These are phyloP conservation scores for Microcyclosporella mali DNA, from an alignment of 2,329 filamentous ascomycete genomes.

Conservation along the genomic window DNA sequence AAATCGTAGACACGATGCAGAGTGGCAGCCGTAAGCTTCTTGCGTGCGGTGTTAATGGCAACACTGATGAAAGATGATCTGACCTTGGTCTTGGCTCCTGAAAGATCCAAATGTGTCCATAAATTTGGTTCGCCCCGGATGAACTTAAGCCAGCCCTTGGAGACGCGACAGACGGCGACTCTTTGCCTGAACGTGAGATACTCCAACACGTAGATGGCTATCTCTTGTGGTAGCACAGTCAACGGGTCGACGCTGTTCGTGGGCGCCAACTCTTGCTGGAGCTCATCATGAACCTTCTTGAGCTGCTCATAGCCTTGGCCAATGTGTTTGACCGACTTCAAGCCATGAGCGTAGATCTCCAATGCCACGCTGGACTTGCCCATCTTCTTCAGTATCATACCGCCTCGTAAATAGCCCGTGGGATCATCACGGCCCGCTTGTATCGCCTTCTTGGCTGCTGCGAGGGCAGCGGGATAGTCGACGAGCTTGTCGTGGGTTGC, in stretches of 20 bases:
- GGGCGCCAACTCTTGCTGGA: conserved; percentile 38
- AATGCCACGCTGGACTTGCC: conserved; percentile 49
- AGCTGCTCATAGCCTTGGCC: conserved; percentile 30
- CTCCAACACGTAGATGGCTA: conserved; percentile 47
- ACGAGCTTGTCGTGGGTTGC: conserved; percentile 50
- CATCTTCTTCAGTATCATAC: conserved; percentile 43
- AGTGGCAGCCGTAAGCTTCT: conserved; percentile 31
- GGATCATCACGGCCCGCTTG: conserved; percentile 45
- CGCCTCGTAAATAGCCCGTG: conserved; percentile 54
- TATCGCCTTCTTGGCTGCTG: conserved; percentile 54
- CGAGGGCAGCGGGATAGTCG: conserved; percentile 46
- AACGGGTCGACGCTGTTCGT: conserved; percentile 47
- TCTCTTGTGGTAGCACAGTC: conserved; percentile 48
- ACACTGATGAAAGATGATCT: conserved; percentile 37
- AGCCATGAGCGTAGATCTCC: conserved; percentile 53
- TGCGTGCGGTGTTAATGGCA: conserved; percentile 37
- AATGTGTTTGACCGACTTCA: conserved; percentile 45
- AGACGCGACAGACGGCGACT: conserved; percentile 48
- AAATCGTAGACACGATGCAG: conserved; percentile 35
- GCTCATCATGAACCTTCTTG: conserved; percentile 40
- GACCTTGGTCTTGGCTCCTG: conserved; percentile 38
- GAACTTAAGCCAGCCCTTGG: conserved; percentile 50
- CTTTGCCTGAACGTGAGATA: conserved; percentile 47
- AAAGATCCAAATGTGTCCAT: conserved; percentile 51
- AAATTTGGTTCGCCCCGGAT: conserved; percentile 42